Evolutionary conservation across 352 stramenopile genomes (phyloP).

Genomic region (Pythium vanterpoolii): DNA sequence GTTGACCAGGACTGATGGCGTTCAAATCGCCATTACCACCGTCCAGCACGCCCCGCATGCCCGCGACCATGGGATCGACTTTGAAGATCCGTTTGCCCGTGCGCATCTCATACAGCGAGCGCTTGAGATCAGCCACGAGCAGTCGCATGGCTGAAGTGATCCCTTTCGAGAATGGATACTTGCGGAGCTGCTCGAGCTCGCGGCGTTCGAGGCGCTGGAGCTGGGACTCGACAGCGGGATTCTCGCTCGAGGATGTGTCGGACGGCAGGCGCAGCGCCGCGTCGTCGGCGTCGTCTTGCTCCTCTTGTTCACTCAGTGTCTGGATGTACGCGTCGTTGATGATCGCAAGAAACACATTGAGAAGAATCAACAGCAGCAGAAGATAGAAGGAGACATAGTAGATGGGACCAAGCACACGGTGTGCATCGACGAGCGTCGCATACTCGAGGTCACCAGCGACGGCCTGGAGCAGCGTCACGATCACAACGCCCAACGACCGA

Average conservation of each 20-base stretch:
- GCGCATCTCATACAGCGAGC: constrained; percentile 38
- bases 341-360: constrained; percentile 77
- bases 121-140: constrained; percentile 41
- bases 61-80: constrained; percentile 43
- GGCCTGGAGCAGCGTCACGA: constrained; percentile 59
- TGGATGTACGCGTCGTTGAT: constrained; percentile 75
- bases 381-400: constrained; percentile 77
- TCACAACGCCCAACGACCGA: constrained; percentile 41
- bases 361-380: constrained; percentile 57
- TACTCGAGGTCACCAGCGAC: constrained; percentile 62
- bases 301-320: constrained; percentile 60
- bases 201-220: constrained; percentile 21
- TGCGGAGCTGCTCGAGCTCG: constrained; percentile 43
- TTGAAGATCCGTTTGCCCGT: constrained; percentile 45
- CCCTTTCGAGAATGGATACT: constrained; percentile 64
- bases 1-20: neutral
- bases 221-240: constrained; percentile 25
- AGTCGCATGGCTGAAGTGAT: constrained; percentile 28
- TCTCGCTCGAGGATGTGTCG: constrained; percentile 1
- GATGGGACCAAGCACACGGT: constrained; percentile 48
- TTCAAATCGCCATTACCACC: neutral
- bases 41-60: constrained; percentile 21
- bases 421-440: constrained; percentile 33
- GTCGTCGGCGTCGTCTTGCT: constrained; percentile 37
- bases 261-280: constrained; percentile 14